Base-by-base conservation (phyloP, 192 early-diverging fungal species). In the Fimicolochytrium jonesii region DNA sequence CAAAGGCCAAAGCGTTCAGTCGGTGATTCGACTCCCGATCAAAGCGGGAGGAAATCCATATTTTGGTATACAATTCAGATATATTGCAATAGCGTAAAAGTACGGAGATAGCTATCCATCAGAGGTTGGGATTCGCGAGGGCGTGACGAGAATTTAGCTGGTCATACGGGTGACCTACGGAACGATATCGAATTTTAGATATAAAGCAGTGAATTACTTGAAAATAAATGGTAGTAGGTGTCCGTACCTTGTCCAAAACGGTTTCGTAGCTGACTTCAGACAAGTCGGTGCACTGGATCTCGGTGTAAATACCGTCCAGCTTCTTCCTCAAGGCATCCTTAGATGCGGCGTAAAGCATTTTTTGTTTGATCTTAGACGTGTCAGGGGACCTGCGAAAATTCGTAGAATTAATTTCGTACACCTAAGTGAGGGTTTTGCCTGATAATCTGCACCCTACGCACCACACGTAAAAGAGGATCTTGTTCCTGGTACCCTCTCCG, bases 341-440 rank as follows among this genome's bases (percentile, higher is more conserved):
- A 75, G 79, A 85, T 31, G 89, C 83, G 25, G 94, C 83, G 77
- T 94, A 95, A 64, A 94, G 44, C 94, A 97, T 97, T 84, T 93
- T 93, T 68, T 75, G 53, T 69, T 80, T 85, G 58, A 94, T 74
- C 64, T 77, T 85, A 26, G 91, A 77, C 4, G 50, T 73, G 56
- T 94, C 91, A 25, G 94, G 94, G 32, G 86, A 73, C 89, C 89
- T 91, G 28, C 25, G 26, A 43, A 31, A 48, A 41, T 9, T n/a
- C 9, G n/a, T n/a, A 41, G n/a, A 41, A 41, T 41, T 11, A 41
- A 11, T 41, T 41, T 41, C n/a, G n/a, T n/a, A n/a, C n/a, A n/a
- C n/a, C n/a, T n/a, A n/a, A n/a, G n/a, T n/a, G n/a, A n/a, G n/a
- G n/a, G n/a, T n/a, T n/a, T n/a, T n/a, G n/a, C n/a, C n/a, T n/a